These are phyloP conservation scores for Jamesozyma rosinii DNA, from an alignment of 805 yeast species.

Conservation along the genomic window DNA sequence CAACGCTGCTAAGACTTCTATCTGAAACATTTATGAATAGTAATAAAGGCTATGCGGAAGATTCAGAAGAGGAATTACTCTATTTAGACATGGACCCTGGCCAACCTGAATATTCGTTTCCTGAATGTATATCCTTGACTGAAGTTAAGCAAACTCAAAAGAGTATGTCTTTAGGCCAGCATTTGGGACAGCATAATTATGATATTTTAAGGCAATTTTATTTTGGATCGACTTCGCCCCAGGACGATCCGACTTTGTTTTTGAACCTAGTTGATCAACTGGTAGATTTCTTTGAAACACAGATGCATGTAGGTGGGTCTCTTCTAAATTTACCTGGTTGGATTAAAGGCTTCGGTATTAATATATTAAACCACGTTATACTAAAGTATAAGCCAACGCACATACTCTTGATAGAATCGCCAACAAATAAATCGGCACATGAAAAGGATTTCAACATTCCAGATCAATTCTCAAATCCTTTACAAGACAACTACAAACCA, in stretches of 20 bases:
- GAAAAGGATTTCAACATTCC: slow-evolving; percentile 26
- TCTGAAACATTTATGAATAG: slow-evolving; percentile 37
- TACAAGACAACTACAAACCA: slow-evolving; percentile 25
- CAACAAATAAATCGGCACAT: slow-evolving; percentile 10
- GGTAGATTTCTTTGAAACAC: slow-evolving; percentile 25
- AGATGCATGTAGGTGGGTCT: slow-evolving; percentile 32
- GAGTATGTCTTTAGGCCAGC: slow-evolving; percentile 16
- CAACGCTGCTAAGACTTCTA: slow-evolving; percentile 53
- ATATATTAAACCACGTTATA: slow-evolving; percentile 45
- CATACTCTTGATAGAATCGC: slow-evolving; percentile 45
- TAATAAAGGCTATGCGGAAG: slow-evolving; percentile 9
- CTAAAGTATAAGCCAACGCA: slow-evolving; percentile 42
- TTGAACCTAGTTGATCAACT: slow-evolving; percentile 36
- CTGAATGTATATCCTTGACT: slow-evolving; percentile 59
- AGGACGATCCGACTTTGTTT: slow-evolving; percentile 53
- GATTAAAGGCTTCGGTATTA: slow-evolving; percentile 80
- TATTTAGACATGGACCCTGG: slow-evolving; percentile 82
- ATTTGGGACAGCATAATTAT: slow-evolving; percentile 16
- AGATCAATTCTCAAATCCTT: slow-evolving; percentile 20
- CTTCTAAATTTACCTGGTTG: slow-evolving; percentile 82
- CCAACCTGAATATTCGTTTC: slow-evolving; percentile 68
- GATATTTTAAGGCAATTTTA: slow-evolving; percentile 28
- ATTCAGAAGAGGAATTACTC: slow-evolving; percentile 28
- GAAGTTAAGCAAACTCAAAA: slow-evolving; percentile 14
- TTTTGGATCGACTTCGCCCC: slow-evolving; percentile 63